A percentile compares a stretch with the other conserved stretches of the same genome.
Evolutionary conservation across 164 flowering plant species (phyloP).

Genomic region (Nelumbo lutea): DNA sequence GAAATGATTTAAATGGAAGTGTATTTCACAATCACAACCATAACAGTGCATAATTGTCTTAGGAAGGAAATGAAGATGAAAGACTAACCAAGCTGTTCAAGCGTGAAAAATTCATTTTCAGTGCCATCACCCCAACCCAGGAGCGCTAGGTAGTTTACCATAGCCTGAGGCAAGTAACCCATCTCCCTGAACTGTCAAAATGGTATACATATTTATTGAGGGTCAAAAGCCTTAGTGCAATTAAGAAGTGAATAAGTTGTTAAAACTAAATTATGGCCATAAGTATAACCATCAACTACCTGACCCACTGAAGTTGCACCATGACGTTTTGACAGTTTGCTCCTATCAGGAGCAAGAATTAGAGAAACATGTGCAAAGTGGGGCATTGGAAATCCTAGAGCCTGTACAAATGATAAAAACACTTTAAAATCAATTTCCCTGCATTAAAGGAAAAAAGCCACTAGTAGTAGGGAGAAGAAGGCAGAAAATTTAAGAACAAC

Average conservation of each 20-base stretch:
- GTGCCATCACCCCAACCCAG: slow-evolving; percentile 99
- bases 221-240: neutral
- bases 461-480: slow-evolving; percentile 3
- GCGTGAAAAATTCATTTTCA: slow-evolving; percentile 82
- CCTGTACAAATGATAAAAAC: slow-evolving; percentile 39
- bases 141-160: slow-evolving; percentile 95
- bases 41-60: neutral
- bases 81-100: slow-evolving; percentile 81
- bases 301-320: slow-evolving; percentile 99
- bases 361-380: slow-evolving; percentile 91
- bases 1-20: neutral
- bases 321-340: slow-evolving; percentile 92
- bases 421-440: slow-evolving; percentile 9
- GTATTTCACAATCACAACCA: neutral
- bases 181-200: slow-evolving; percentile 78
- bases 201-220: neutral
- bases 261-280: neutral
- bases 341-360: slow-evolving; percentile 95
- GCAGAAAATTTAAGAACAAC: neutral
- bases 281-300: slow-evolving; percentile 32
- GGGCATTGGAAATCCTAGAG: slow-evolving; percentile 89
- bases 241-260: neutral
- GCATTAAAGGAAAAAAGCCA: neutral
- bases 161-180: slow-evolving; percentile 91
- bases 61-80: neutral